Evolutionary conservation across 306 rosid genomes (phyloP).

Genomic region (Vigna angularis): DNA sequence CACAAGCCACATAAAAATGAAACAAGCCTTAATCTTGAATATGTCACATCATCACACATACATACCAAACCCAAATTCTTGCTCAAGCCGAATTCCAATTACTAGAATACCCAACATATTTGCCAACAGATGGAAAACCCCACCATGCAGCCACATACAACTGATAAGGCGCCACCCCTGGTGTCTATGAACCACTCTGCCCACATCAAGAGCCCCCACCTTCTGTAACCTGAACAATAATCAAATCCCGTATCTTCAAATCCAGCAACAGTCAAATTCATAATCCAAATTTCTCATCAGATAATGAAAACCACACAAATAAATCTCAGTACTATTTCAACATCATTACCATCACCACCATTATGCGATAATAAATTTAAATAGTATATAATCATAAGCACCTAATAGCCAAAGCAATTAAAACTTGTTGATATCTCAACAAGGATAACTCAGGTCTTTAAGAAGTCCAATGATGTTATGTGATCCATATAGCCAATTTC

Average conservation of each 20-base stretch:
- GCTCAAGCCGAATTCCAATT: conserved; percentile 95
- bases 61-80: conserved; percentile 91
- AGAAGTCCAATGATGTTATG: no score
- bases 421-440: no score
- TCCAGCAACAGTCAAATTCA: conserved; percentile 30
- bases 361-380: neutral
- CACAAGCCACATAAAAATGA: conserved; percentile 24
- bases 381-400: neutral
- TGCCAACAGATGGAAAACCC: conserved; percentile 85
- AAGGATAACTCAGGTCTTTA: no score
- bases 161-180: conserved; percentile 93
- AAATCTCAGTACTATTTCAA: neutral
- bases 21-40: conserved; percentile 27
- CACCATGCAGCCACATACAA: conserved; percentile 95
- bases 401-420: no score
- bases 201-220: conserved; percentile 92
- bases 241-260: conserved; percentile 26
- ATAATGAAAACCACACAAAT: neutral
- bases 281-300: conserved; percentile 14
- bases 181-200: conserved; percentile 66
- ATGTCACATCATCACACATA: conserved; percentile 34
- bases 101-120: conserved; percentile 91
- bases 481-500: no score
- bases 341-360: neutral
- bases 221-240: conserved; percentile 70